These are phyloP conservation scores for Didymella lethalis DNA, from an alignment of 2,329 filamentous ascomycete species.

Conservation along the genomic window DNA sequence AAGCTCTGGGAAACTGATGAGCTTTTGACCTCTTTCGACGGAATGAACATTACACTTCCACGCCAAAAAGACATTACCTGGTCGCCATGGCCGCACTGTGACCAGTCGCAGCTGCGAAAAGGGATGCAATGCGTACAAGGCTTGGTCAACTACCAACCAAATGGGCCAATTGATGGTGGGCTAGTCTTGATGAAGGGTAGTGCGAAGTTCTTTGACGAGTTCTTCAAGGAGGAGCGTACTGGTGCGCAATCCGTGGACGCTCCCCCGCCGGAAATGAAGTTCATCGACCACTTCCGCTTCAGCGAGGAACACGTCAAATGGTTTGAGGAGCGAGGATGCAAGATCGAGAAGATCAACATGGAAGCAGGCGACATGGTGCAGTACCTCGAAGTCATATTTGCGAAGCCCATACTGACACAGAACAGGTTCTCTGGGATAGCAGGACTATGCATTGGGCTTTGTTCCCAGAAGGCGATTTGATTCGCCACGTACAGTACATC, in stretches of 20 bases:
- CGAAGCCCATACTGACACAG: not conserved
- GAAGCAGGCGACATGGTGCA: not conserved
- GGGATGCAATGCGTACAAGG: not conserved
- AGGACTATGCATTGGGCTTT: not conserved
- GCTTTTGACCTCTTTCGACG: not conserved
- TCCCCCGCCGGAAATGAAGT: not conserved
- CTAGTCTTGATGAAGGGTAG: not conserved
- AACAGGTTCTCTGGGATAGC: not conserved
- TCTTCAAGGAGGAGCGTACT: not conserved
- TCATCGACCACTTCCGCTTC: not conserved
- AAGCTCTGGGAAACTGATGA: not conserved
- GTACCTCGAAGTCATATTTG: not conserved
- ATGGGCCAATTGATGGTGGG: not conserved
- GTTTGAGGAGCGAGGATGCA: not conserved
- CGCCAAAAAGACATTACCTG: not conserved
- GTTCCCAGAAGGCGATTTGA: not conserved
- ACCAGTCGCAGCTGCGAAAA: not conserved
- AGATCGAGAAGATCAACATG: not conserved
- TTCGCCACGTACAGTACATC: not conserved
- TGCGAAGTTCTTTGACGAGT: not conserved
- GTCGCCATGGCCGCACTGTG: not conserved
- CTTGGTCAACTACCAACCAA: not conserved
- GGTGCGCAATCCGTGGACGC: not conserved
- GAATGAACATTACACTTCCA: not conserved
- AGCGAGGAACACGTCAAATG: not conserved